A percentile compares a stretch with the other conserved stretches of the same genome.
phyloP scores from a whole-genome alignment of 169 alveolate species.

The Eimeria sp. region DNA sequence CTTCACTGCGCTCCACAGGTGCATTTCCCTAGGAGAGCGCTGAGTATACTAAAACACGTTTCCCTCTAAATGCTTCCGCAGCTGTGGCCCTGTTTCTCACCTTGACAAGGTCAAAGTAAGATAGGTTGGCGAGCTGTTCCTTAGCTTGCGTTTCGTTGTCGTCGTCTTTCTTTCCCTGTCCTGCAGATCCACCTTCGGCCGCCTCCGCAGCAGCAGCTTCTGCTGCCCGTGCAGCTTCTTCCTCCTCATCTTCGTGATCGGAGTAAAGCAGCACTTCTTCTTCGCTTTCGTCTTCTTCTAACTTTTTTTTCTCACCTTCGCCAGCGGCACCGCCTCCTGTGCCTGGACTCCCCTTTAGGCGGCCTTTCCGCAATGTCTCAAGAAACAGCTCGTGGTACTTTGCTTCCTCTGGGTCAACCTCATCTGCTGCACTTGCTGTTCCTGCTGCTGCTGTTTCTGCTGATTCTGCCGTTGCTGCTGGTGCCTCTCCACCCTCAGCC shows the following conservation, averaged over 20 bases:
- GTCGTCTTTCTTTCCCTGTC: slow-evolving; percentile 37
- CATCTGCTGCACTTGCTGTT: slow-evolving; percentile 15
- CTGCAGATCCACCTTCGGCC: background rate
- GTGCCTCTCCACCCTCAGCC: slow-evolving; percentile 21
- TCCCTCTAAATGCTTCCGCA: background rate
- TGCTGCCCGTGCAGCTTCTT: slow-evolving; percentile 37
- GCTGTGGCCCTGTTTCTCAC: slow-evolving; percentile 5
- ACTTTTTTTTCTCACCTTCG: background rate
- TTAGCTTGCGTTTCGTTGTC: slow-evolving; percentile 46
- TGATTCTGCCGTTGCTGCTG: background rate
- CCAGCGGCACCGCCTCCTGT: background rate
- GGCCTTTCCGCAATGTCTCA: slow-evolving; percentile 71
- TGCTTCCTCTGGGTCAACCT: slow-evolving; percentile 74
- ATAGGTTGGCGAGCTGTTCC: slow-evolving; percentile 67
- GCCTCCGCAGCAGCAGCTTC: slow-evolving; percentile 29
- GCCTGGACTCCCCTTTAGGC: background rate
- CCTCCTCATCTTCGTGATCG: slow-evolving; percentile 69
- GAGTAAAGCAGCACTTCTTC: slow-evolving; percentile 70
- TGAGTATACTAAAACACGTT: background rate
- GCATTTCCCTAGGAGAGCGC: background rate
- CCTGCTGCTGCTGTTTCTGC: slow-evolving; percentile 20
- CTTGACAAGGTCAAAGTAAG: slow-evolving; percentile 80
- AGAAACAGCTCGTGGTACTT: slow-evolving; percentile 73
- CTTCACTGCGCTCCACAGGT: too few relatives aligned
- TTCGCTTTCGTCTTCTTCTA: slow-evolving; percentile 20